Base-by-base conservation (phyloP, 78 protist genomes). In the Dictyostelium capitatum region DNA sequence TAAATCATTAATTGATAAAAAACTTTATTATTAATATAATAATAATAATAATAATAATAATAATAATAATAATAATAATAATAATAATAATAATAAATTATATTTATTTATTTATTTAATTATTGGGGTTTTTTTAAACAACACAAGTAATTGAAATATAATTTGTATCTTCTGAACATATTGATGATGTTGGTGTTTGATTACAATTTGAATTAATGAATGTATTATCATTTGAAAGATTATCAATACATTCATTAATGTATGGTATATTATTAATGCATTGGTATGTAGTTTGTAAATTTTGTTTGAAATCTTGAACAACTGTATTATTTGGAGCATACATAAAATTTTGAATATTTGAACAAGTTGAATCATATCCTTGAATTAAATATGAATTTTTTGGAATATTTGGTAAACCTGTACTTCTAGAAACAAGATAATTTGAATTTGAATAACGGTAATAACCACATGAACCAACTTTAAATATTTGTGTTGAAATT, bases 281-380 rank as follows among this genome's bases (percentile, higher is more conserved):
- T 28, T 30, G 23, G 15, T 67, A 67, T 15, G 75, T 67, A 3
- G 75, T 67, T 30, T 12, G 17, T 32, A 67, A 6, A 25, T 15
- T 32, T 32, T 11, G n/a, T 67, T 67, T 67, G 28, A 19, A 62
- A 67, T 67, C 75, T 15, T 30, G n/a, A 17, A 67, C 47, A 32
- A 32, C 47, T 12, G 89, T 80, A 25, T 77, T 77, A 80, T 80
- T 80, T 67, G 89, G 43, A 0, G 89, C 89, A 64, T 62, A 80
- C 89, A 75, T 62, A 30, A 62, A 80, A 15, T 43, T 43, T 62
- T 80, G 77, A 46, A 46, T 57, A 47, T 23, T 64, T 70, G 10
- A 47, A 46, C 89, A 80, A 14, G 56, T 28, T 3, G 46, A n/a
- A 30, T 64, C 77, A n/a, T 37, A 67, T 67, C 30, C 46, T 32